Evolutionary conservation across 768 basidiomycete genomes (phyloP), one percentile per base, ranked within the genome.

Genomic region (Strobilomyces confusus): DNA sequence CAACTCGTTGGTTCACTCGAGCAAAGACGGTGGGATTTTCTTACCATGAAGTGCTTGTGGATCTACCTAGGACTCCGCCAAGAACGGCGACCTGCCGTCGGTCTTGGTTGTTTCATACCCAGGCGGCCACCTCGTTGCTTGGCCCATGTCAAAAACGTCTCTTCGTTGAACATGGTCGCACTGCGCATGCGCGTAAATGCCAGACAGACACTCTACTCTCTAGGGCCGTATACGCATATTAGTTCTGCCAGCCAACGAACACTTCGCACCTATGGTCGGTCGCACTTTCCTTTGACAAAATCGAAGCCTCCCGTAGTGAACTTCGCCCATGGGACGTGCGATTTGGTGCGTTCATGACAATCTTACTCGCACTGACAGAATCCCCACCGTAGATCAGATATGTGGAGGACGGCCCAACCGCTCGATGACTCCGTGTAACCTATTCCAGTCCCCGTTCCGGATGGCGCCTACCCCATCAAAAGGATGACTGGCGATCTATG

Each of bases 11-110:
- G 56, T 5, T 52, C 56, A 25, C 48, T 57, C 7, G 11, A 29
- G 19, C 52, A 54, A 43, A 25, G 13, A 29, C 54, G 1, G 54
- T 58, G 20, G 38, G 40, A 19, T 58, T 58, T 33, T 58, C 57
- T 25, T 14, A 41, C 19, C 48, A 15, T 15, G 22, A 29, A 44
- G 17, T 26, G 3, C 20, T 15, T 54, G 11, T 49, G 56, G 7
- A 38, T 57, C 23, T 57, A 47, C 44, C 5, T 43, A n/a, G n/a
- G n/a, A n/a, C n/a, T n/a, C n/a, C n/a, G 6, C 26, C 0, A 4
- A 38, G 9, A 32, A 25, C 11, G 49, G 49, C 22, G 30, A 42
- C 9, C 32, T 42, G 12, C 49, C 42, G 30, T 4, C 22, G 5
- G 1, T 26, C 22, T 25, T 33, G 4, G 14, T 13, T 25, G 12